Base-by-base conservation (phyloP, 106 monocot genomes). In the Ottelia alismoides region DNA sequence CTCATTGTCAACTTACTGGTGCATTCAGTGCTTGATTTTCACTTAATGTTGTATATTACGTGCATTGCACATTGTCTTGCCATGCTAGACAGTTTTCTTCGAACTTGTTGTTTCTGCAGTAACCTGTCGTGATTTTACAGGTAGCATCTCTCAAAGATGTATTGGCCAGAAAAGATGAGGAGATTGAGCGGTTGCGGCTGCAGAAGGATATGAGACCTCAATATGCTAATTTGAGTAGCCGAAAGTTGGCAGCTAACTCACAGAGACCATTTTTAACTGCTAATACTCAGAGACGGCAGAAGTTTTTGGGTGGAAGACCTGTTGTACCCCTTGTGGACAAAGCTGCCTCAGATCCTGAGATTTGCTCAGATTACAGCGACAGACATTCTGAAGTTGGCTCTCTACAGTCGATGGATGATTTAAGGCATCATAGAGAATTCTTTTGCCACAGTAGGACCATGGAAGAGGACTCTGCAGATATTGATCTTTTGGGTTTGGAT, bases 91-190 rank as follows among this genome's bases (percentile, higher is more conserved):
- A n/a, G n/a, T n/a, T n/a, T n/a, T n/a, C n/a, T n/a, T n/a, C n/a
- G n/a, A n/a, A 11, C 21, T 12, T 25, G 24, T 3, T 11, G 10
- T 53, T 23, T 6, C 12, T 53, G 24, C 6, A 3, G 25, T 53
- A 53, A 25, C 22, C 0, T 53, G 24, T 53, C 9, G n/a, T n/a
- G 9, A 4, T n/a, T n/a, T n/a, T n/a, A 16, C 77, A 98, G 98
- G 85, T 90, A 51, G 71, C 73, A 49, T 79, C 74, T 30, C 77
- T 98, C 22, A 98, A 80, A 73, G 85, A 83, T 35, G 77, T 65
- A 53, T 68, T 98, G 67, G 59, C 79, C 51, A 72, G 63, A 55
- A 98, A 90, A 66, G 85, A 90, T 63, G 85, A 82, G 14, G 85
- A 98, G 62, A 86, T 98, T 30, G 85, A 80, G 67, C 79, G 74